phyloP scores from a whole-genome alignment of 805 yeast genomes.

The Yarrowia bubula region DNA sequence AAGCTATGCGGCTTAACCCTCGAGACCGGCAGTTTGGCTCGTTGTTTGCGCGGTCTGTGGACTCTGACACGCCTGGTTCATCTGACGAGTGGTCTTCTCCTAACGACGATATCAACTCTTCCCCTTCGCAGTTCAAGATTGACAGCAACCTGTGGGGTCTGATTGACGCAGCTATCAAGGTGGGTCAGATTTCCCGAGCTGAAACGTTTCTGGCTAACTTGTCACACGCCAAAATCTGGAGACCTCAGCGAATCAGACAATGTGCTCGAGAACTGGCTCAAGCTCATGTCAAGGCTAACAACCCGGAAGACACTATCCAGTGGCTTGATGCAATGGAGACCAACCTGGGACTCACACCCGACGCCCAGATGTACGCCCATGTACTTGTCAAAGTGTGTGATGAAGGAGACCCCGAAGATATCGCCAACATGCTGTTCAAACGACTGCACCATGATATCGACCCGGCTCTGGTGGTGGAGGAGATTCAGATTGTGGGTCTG shows the following conservation, averaged over 20 bases:
- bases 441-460: not conserved
- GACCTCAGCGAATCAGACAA: not conserved
- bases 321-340: not conserved
- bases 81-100: conserved; percentile 9
- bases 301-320: not conserved
- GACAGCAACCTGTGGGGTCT: conserved; percentile 20
- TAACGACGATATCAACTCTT: not conserved
- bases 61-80: not conserved
- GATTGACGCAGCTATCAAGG: conserved; percentile 17
- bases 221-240: conserved; percentile 11
- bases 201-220: conserved; percentile 7
- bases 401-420: not conserved
- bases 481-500: conserved; percentile 19
- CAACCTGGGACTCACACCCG: not conserved
- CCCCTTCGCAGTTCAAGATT: conserved; percentile 15
- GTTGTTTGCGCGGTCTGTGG: not conserved
- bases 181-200: conserved; percentile 14
- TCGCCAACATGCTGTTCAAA: not conserved
- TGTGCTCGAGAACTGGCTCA: not conserved
- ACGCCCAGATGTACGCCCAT: conserved; percentile 12
- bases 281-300: not conserved
- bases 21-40: not conserved
- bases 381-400: not conserved
- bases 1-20: not conserved
- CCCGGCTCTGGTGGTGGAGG: conserved; percentile 7